These are phyloP conservation scores for Pythium sukuiense DNA, from an alignment of 352 stramenopile genomes.

Conservation along the genomic window DNA sequence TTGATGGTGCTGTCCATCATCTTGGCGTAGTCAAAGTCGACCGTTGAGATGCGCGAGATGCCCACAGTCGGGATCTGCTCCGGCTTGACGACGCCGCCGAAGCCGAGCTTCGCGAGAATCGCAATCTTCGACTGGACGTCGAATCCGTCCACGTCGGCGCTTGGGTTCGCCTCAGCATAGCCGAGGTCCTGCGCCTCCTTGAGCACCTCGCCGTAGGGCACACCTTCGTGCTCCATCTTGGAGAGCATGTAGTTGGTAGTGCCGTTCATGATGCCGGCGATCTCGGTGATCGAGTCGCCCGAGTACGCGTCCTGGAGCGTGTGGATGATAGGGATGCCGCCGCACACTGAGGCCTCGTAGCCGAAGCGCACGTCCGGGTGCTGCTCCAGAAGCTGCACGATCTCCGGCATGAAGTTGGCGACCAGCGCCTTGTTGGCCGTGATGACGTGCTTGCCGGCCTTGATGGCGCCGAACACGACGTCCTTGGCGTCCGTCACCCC, in stretches of 20 bases:
- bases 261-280: conserved; percentile 97
- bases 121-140: conserved; percentile 97
- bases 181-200: conserved; percentile 93
- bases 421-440: conserved; percentile 98
- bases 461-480: conserved; percentile 91
- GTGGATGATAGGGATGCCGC: conserved; percentile 97
- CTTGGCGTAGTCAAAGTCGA: conserved; percentile 97
- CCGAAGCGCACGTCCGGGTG: conserved; percentile 88
- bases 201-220: conserved; percentile 91
- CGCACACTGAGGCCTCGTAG: conserved; percentile 95
- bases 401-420: conserved; percentile 92
- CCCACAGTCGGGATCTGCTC: conserved; percentile 90
- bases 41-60: conserved; percentile 90
- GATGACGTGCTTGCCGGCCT: conserved; percentile 93
- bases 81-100: conserved; percentile 88
- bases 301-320: conserved; percentile 92
- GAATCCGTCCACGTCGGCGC: conserved; percentile 94
- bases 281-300: conserved; percentile 91
- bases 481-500: conserved; percentile 93
- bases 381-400: conserved; percentile 79
- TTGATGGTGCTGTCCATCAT: conserved; percentile 97
- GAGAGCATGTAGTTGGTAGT: conserved; percentile 98
- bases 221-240: conserved; percentile 93
- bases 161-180: conserved; percentile 94
- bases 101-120: conserved; percentile 94